Base-by-base conservation (phyloP, 108 stramenopile genomes). In the Phaeodactylum tricornutum region DNA sequence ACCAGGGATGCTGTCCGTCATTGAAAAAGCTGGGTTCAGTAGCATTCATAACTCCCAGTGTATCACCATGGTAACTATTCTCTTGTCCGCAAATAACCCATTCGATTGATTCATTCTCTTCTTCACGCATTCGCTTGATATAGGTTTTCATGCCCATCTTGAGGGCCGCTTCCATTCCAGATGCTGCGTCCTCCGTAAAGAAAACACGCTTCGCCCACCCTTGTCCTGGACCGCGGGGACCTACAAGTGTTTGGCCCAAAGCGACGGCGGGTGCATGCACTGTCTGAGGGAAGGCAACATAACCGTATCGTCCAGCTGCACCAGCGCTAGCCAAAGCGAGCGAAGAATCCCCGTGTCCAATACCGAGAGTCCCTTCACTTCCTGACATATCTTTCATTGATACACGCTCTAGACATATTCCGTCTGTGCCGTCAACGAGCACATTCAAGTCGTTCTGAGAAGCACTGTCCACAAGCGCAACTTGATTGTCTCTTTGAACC, bases 31-130 rank as follows among this genome's bases (percentile, higher is more conserved):
- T 53, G 8, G 60, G 60, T 43, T 53, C 60, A 25, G 60, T 40
- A 14, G 53, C 51, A 25, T 61, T 27, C 52, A 53, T 53, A 4
- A 43, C 52, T 24, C 52, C 60, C 29, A 61, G 32, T 5, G 60
- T 61, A 53, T 61, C 60, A 16, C 60, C 60, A 43, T 61, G 60
- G 50, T 61, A 61, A 24, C 51, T 53, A 16, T 28, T 52, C 16
- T 41, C 33, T 28, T 61, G 60, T 20, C 41, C 60, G 21, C 6
- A 7, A 4, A 61, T 40, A 5, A 23, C 23, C 51, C 38, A 52
- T 11, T 61, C 42, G 2, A 25, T 24, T 8, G 28, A 9, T 6
- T 52, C 24, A 5, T 17, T 8, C 2, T 53, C 52, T 2, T 23
- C 16, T n/a, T 53, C 41, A n/a, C 38, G 22, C 5, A 24, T 15